Percentiles rank a stretch among this genome's conserved stretches.
phyloP scores from a whole-genome alignment of 306 rosid species.

The Prunus fruticosa region DNA sequence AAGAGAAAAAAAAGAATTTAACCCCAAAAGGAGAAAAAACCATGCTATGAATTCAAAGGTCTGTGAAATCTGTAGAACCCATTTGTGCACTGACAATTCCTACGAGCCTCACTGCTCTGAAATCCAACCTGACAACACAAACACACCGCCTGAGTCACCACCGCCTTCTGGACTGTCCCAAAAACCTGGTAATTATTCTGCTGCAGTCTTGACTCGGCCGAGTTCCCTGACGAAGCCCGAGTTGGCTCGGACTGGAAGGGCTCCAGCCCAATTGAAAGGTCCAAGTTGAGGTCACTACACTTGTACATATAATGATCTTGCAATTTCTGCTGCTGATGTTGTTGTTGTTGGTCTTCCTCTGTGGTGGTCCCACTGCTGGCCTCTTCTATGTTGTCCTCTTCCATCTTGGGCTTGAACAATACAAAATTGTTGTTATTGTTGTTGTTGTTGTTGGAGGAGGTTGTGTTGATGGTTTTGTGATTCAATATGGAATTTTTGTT shows the following conservation, averaged over 20 bases:
- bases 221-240: conserved; percentile 28
- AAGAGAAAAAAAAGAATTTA: not conserved
- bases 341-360: conserved; percentile 34
- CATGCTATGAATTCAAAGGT: conserved; percentile 19
- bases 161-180: conserved; percentile 8
- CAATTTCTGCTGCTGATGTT: not conserved
- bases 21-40: not conserved
- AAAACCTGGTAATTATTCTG: not conserved
- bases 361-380: conserved; percentile 55
- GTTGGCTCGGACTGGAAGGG: conserved; percentile 42
- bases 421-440: not conserved
- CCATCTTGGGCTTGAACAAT: conserved; percentile 14
- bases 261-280: conserved; percentile 53
- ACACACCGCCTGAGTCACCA: conserved; percentile 20
- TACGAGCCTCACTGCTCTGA: conserved; percentile 28
- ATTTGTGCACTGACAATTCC: conserved; percentile 34
- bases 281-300: conserved; percentile 40
- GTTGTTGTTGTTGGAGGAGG: not conserved
- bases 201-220: conserved; percentile 46
- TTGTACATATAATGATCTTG: not conserved
- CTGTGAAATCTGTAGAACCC: conserved; percentile 29
- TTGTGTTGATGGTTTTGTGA: not conserved
- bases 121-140: conserved; percentile 44
- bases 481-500: not conserved
- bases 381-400: not conserved